phyloP scores from a whole-genome alignment of 1,284 basidiomycete genomes.

The Irpex rosettiformis region DNA sequence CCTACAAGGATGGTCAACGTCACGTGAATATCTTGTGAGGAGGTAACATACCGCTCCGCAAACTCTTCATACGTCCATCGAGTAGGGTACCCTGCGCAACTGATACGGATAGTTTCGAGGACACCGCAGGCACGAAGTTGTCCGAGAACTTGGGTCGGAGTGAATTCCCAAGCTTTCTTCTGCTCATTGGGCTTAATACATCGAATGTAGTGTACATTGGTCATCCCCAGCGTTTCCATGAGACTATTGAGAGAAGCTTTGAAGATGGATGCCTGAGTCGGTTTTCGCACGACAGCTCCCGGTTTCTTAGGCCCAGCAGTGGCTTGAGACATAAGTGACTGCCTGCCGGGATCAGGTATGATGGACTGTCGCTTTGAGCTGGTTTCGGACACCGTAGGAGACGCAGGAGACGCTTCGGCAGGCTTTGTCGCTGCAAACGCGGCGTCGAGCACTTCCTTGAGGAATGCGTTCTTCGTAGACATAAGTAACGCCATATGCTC shows the following conservation, averaged over 20 bases:
- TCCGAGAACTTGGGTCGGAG: constrained; percentile 92
- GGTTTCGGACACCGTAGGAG: constrained; percentile 74
- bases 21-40: not conserved
- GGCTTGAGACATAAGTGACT: constrained; percentile 52
- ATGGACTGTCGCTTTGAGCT: constrained; percentile 75
- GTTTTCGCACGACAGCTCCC: constrained; percentile 79
- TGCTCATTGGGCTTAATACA: constrained; percentile 99
- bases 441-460: constrained; percentile 92
- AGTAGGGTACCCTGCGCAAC: constrained; percentile 98
- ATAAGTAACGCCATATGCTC: constrained; percentile 91
- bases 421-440: constrained; percentile 76
- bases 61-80: constrained; percentile 99
- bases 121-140: constrained; percentile 99
- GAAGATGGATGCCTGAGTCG: constrained; percentile 98
- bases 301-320: constrained; percentile 51
- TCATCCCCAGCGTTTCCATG: constrained; percentile 97
- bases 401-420: constrained; percentile 59
- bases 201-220: constrained; percentile 98
- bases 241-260: constrained; percentile 91
- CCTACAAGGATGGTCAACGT: constrained; percentile 35
- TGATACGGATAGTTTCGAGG: constrained; percentile 97
- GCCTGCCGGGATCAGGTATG: constrained; percentile 83
- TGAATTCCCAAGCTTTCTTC: constrained; percentile 96
- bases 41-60: constrained; percentile 76
- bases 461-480: constrained; percentile 85